Percentiles rank a stretch among this genome's conserved stretches.
Evolutionary conservation across 2,329 filamentous ascomycete species (phyloP).

Genomic region (Penicillium sp.): DNA sequence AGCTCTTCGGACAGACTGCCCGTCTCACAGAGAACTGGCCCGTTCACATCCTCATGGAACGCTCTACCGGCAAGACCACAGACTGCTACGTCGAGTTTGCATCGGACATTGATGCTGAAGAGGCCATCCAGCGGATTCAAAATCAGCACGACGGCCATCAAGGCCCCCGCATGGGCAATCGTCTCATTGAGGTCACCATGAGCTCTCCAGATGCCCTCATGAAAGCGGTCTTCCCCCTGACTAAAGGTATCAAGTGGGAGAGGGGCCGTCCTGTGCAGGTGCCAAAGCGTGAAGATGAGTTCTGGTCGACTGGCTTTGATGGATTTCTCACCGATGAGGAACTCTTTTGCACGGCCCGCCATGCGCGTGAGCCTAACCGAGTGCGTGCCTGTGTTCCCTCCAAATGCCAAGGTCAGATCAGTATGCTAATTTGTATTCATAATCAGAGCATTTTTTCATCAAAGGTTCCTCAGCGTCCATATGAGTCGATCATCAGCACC

Average conservation of each 20-base stretch:
- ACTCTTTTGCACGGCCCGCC: constrained; percentile 41
- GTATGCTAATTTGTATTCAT: not conserved
- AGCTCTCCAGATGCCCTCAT: constrained; percentile 47
- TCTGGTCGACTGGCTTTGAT: constrained; percentile 45
- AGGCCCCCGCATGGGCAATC: constrained; percentile 43
- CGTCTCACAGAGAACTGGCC: constrained; percentile 34
- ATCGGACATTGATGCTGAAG: constrained; percentile 33
- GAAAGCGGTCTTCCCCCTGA: constrained; percentile 46
- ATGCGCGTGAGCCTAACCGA: constrained; percentile 45
- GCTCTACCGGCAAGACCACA: constrained; percentile 52
- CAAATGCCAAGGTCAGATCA: not conserved
- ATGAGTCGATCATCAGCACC: constrained; percentile 48
- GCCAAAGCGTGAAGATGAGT: constrained; percentile 31
- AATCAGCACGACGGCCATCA: constrained; percentile 30
- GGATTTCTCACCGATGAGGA: constrained; percentile 50
- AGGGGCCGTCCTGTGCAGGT: constrained; percentile 29
- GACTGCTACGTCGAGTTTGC: constrained; percentile 48
- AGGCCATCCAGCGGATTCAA: constrained; percentile 34
- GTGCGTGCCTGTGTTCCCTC: constrained; percentile 32
- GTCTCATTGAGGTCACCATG: constrained; percentile 43
- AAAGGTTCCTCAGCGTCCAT: constrained; percentile 49
- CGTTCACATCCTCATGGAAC: constrained; percentile 55
- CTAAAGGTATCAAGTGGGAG: constrained; percentile 46
- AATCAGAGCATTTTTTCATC: constrained; percentile 45
- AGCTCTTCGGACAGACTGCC: constrained; percentile 42